phyloP scores from a whole-genome alignment of 768 basidiomycete genomes.

The Phanerochaete sordida region DNA sequence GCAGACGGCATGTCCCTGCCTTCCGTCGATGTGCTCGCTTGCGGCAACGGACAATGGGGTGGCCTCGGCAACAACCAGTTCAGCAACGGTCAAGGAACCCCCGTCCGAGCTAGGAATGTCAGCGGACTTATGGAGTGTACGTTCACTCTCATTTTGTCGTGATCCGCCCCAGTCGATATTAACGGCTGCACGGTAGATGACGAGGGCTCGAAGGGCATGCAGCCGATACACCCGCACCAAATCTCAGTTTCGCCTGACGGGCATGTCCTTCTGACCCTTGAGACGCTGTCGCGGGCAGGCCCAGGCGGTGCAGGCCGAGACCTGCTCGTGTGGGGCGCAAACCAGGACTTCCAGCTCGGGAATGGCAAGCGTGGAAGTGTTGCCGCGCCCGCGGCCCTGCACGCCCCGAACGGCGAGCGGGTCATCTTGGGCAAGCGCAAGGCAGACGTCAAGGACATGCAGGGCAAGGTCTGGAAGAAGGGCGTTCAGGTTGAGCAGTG shows the following conservation, averaged over 20 bases:
- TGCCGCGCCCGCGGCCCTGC: slow-evolving; percentile 49
- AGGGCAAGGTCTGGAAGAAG: slow-evolving; percentile 57
- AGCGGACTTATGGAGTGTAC: slow-evolving; percentile 86
- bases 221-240: slow-evolving; percentile 58
- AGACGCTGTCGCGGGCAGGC: slow-evolving; percentile 49
- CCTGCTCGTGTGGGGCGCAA: slow-evolving; percentile 70
- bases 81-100: slow-evolving; percentile 68
- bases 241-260: slow-evolving; percentile 72
- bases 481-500: slow-evolving; percentile 62
- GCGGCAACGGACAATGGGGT: slow-evolving; percentile 83
- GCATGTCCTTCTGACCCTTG: slow-evolving; percentile 72
- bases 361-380: slow-evolving; percentile 65
- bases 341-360: slow-evolving; percentile 71
- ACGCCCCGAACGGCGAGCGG: slow-evolving; percentile 48
- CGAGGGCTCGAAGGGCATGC: slow-evolving; percentile 54
- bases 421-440: slow-evolving; percentile 53
- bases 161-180: background rate
- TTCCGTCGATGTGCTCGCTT: slow-evolving; percentile 60
- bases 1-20: slow-evolving; percentile 29
- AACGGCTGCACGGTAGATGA: slow-evolving; percentile 43
- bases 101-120: slow-evolving; percentile 70
- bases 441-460: slow-evolving; percentile 53
- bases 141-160: slow-evolving; percentile 24
- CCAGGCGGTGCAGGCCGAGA: slow-evolving; percentile 57
- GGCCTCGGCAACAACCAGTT: slow-evolving; percentile 66